These are phyloP conservation scores for Centaurea solstitialis DNA, from an alignment of 129 eudicot species.

Conservation along the genomic window DNA sequence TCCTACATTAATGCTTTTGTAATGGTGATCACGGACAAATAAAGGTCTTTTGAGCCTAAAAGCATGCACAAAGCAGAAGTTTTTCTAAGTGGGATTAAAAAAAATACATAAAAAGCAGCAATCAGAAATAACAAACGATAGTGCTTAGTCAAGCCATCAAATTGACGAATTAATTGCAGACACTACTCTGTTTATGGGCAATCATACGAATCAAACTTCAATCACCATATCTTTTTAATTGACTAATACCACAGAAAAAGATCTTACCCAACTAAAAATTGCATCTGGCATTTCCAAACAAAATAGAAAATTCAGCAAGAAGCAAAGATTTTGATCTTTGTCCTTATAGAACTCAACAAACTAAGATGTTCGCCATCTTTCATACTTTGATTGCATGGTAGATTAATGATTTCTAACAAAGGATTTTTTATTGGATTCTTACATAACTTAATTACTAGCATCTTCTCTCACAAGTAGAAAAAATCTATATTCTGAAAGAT, in stretches of 20 bases:
- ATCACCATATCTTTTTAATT: background rate
- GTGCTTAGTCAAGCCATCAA: too few relatives aligned
- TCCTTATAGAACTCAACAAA: background rate
- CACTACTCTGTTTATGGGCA: too few relatives aligned
- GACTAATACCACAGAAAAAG: background rate
- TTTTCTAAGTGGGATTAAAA: too few relatives aligned
- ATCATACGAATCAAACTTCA: too few relatives aligned
- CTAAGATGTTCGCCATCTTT: background rate
- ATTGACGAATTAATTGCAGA: too few relatives aligned
- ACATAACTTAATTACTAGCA: background rate
- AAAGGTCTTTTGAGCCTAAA: background rate
- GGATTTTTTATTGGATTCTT: background rate
- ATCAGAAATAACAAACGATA: too few relatives aligned
- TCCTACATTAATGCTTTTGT: background rate
- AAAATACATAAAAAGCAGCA: too few relatives aligned
- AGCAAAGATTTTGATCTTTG: background rate
- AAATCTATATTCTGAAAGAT: background rate
- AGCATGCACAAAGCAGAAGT: background rate
- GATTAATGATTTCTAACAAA: background rate
- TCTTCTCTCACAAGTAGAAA: background rate
- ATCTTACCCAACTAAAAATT: background rate
- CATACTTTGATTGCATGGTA: background rate
- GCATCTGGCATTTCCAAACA: background rate
- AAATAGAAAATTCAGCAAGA: background rate
- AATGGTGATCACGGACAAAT: background rate